Conservation (phyloP, 805 yeast species). For the Hanseniaspora taiwanica region DNA sequence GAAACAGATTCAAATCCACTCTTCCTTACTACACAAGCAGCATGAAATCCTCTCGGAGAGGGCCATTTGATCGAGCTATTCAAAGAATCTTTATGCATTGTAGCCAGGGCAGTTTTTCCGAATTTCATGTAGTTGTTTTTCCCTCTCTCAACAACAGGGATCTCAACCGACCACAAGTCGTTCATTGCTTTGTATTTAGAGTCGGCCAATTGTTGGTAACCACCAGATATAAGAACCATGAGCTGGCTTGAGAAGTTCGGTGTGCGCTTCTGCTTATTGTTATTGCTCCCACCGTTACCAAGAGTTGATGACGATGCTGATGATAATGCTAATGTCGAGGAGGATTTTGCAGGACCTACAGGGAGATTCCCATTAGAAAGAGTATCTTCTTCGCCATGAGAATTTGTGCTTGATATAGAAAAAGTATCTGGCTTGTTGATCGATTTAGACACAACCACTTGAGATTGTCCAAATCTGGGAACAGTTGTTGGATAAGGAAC, state of each 20-base stretch:
- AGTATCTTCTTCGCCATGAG: neutral
- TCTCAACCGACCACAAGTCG: conserved; percentile 31
- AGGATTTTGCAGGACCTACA: too few species aligned
- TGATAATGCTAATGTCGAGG: too few species aligned
- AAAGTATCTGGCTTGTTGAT: neutral
- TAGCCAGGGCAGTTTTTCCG: conserved; percentile 25
- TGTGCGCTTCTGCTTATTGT: too few species aligned
- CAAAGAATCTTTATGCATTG: conserved; percentile 15
- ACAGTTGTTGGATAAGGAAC: conserved; percentile 22
- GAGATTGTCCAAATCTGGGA: conserved; percentile 30
- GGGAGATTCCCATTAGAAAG: too few species aligned
- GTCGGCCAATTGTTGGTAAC: conserved; percentile 27
- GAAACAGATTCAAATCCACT: conserved; percentile 7
- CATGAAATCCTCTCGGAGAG: conserved; percentile 26
- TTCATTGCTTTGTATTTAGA: conserved; percentile 23
- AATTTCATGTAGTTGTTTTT: conserved; percentile 25
- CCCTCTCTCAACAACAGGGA: conserved; percentile 25
- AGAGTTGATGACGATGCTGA: neutral
- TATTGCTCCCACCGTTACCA: too few species aligned
- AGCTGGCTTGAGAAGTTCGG: neutral
- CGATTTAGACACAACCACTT: conserved; percentile 7
- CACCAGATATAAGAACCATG: conserved; percentile 31
- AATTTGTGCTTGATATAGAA: neutral
- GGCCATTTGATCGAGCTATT: conserved; percentile 15
- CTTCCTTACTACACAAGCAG: conserved; percentile 16